These are phyloP conservation scores for Bacidia rubella DNA, from an alignment of 495 filamentous ascomycete species.

Conservation along the genomic window DNA sequence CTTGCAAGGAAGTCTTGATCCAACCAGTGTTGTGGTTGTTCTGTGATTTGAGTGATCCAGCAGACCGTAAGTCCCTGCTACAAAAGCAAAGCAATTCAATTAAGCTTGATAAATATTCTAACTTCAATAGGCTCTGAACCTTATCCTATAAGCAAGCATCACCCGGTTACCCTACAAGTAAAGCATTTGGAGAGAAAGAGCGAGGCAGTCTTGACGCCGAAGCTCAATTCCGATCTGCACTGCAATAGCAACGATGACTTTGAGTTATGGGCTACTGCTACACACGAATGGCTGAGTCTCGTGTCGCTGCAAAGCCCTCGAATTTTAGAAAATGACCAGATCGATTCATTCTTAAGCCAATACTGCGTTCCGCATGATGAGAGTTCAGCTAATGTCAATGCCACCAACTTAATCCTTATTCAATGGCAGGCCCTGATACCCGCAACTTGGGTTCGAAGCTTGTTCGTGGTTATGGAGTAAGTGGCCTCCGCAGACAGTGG, in stretches of 20 bases:
- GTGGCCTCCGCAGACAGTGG: constrained; percentile 4
- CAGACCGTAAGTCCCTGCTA: background rate
- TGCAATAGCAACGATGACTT: constrained; percentile 32
- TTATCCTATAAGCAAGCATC: constrained; percentile 39
- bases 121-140: constrained; percentile 10
- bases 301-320: constrained; percentile 60
- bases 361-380: constrained; percentile 48
- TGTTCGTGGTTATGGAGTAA: constrained; percentile 32
- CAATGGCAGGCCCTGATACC: constrained; percentile 37
- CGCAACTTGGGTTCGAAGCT: constrained; percentile 27
- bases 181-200: constrained; percentile 19
- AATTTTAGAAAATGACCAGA: constrained; percentile 45
- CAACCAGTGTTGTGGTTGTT: constrained; percentile 70
- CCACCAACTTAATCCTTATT: constrained; percentile 25
- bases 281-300: constrained; percentile 79
- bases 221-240: constrained; percentile 30
- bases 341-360: constrained; percentile 72
- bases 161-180: constrained; percentile 36
- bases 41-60: constrained; percentile 36
- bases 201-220: constrained; percentile 33
- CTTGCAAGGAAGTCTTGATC: constrained; percentile 69
- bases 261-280: constrained; percentile 45
- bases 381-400: constrained; percentile 15
- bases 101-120: background rate
- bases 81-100: background rate